phyloP scores from a whole-genome alignment of 2,329 filamentous ascomycete species.

The Monosporascus sp. region DNA sequence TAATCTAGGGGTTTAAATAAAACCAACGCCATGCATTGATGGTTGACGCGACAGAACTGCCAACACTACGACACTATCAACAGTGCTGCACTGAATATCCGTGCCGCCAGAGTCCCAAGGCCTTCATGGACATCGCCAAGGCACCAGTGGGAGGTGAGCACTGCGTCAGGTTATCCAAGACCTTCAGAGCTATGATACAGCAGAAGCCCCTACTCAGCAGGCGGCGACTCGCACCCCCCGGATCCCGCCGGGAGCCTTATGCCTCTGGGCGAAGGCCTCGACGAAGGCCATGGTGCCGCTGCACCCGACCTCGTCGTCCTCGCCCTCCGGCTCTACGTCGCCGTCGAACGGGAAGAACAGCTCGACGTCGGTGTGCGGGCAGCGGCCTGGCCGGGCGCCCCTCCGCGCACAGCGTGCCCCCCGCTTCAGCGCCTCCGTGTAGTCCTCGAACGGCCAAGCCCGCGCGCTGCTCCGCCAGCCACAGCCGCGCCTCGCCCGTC shows the following conservation, averaged over 20 bases:
- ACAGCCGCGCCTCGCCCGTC: neutral
- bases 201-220: neutral
- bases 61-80: too few species aligned
- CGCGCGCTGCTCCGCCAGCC: neutral
- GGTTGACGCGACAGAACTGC: too few species aligned
- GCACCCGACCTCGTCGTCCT: neutral
- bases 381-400: neutral
- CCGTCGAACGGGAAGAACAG: neutral
- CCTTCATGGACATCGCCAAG: neutral
- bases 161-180: neutral
- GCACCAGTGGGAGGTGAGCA: neutral
- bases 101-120: neutral
- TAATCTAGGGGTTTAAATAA: too few species aligned
- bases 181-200: neutral
- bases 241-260: neutral
- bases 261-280: neutral
- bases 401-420: neutral
- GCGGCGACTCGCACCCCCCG: neutral
- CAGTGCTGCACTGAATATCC: too few species aligned
- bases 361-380: neutral
- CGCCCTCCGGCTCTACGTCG: neutral
- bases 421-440: neutral
- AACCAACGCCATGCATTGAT: neutral
- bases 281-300: neutral
- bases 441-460: neutral